These are phyloP conservation scores for Pseudomonodictys pantanalensis DNA, from an alignment of 495 filamentous ascomycete species.

Conservation along the genomic window DNA sequence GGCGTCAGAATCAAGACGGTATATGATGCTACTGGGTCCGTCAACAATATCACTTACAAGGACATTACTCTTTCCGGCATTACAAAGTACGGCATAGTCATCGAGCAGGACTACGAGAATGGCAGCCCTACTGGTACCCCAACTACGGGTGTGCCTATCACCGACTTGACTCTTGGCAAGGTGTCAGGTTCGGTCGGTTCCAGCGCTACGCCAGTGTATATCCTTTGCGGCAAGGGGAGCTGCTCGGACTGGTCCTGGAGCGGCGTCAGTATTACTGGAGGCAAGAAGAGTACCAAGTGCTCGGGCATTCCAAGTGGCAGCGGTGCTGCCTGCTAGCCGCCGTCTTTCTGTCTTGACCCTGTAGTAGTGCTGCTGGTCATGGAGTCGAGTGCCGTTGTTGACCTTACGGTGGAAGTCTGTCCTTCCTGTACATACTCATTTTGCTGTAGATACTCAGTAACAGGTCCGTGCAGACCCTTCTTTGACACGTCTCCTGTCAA, in stretches of 20 bases:
- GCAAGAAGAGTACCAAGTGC: constrained; percentile 29
- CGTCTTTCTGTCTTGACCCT: not conserved
- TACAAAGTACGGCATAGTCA: constrained; percentile 61
- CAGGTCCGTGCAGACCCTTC: not conserved
- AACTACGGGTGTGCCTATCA: constrained; percentile 62
- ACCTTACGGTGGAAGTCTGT: no score
- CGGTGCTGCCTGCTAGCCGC: not conserved
- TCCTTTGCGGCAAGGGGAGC: constrained; percentile 40
- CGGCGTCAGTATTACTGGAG: constrained; percentile 34
- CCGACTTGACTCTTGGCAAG: constrained; percentile 51
- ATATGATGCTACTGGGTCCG: constrained; percentile 54
- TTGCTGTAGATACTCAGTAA: no score
- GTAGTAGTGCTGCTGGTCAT: no score
- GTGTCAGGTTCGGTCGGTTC: constrained; percentile 52
- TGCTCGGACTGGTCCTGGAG: constrained; percentile 39
- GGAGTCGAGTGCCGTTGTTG: no score
- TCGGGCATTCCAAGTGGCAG: constrained; percentile 20
- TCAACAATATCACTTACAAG: constrained; percentile 57
- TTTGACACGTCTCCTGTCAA: no score
- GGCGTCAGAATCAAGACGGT: constrained; percentile 66
- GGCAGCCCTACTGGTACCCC: constrained; percentile 59
- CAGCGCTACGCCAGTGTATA: constrained; percentile 49
- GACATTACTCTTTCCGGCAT: constrained; percentile 59
- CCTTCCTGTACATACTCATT: not conserved
- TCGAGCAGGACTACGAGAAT: constrained; percentile 69